Evolutionary conservation across 2,329 filamentous ascomycete genomes (phyloP).

Genomic region (Fonsecaea erecta): DNA sequence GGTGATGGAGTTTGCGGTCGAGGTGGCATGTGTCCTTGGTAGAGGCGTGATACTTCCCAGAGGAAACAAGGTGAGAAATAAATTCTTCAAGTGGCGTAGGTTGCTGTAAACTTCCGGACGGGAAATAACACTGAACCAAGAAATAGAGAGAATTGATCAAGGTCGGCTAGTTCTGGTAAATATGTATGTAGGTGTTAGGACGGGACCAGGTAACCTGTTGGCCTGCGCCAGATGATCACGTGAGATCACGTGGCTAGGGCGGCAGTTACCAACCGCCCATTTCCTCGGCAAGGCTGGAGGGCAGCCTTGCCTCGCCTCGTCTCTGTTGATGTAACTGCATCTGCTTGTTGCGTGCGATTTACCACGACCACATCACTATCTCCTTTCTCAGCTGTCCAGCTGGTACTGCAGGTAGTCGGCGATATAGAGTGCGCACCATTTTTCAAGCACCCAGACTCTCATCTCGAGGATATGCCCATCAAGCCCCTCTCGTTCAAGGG

Average conservation of each 20-base stretch:
- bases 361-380: too few relatives aligned
- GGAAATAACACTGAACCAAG: neutral
- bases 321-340: neutral
- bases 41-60: neutral
- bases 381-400: neutral
- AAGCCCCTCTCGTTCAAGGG: slow-evolving; percentile 95
- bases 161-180: too few relatives aligned
- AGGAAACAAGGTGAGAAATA: neutral
- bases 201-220: too few relatives aligned
- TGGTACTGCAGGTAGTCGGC: neutral
- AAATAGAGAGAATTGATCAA: neutral
- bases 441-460: neutral
- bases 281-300: neutral
- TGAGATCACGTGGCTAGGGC: too few relatives aligned
- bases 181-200: too few relatives aligned
- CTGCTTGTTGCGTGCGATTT: neutral
- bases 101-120: neutral
- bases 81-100: neutral
- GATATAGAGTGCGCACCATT: too few relatives aligned
- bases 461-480: slow-evolving; percentile 48
- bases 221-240: too few relatives aligned
- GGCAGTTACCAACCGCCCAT: too few relatives aligned
- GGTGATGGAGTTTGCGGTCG: neutral
- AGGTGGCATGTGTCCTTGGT: too few relatives aligned
- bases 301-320: neutral